phyloP scores from a whole-genome alignment of 2,329 filamentous ascomycete species.

The Chrysoporthe deuterocubensis region DNA sequence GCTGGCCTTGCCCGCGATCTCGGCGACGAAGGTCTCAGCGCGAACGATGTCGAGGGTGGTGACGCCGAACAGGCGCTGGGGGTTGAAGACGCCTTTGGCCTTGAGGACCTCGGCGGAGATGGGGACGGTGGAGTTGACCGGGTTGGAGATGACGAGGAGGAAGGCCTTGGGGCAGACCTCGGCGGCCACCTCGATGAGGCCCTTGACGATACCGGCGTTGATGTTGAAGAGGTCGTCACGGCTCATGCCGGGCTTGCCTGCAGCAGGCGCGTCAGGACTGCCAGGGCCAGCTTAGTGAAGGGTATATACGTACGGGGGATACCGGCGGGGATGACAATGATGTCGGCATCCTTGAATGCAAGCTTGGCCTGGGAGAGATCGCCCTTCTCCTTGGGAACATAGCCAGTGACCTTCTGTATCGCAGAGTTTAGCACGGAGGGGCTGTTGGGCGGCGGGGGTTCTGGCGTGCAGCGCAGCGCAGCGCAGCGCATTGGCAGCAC shows the following conservation, averaged over 20 bases:
- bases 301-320: slow-evolving; percentile 78
- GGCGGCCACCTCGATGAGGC: slow-evolving; percentile 84
- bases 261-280: slow-evolving; percentile 21
- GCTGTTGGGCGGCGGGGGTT: neutral
- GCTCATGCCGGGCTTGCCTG: slow-evolving; percentile 99
- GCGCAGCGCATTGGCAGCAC: too few relatives aligned
- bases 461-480: slow-evolving; percentile 13
- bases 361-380: slow-evolving; percentile 61
- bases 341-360: slow-evolving; percentile 89
- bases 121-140: slow-evolving; percentile 98
- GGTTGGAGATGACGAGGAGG: slow-evolving; percentile 98
- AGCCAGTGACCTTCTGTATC: slow-evolving; percentile 79
- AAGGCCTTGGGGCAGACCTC: slow-evolving; percentile 91
- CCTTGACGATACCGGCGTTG: slow-evolving; percentile 97
- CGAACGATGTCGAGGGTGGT: slow-evolving; percentile 98
- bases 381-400: slow-evolving; percentile 83
- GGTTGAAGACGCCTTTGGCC: slow-evolving; percentile 88
- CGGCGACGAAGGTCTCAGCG: slow-evolving; percentile 93
- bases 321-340: slow-evolving; percentile 96
- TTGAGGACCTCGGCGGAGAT: slow-evolving; percentile 98
- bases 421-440: slow-evolving; percentile 16
- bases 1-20: slow-evolving; percentile 80
- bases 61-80: slow-evolving; percentile 96
- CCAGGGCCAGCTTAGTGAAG: neutral
- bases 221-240: slow-evolving; percentile 99